Evolutionary conservation across 2,329 filamentous ascomycete genomes (phyloP), one percentile per base, ranked within the genome.

Genomic region (Davidsoniella virescens): DNA sequence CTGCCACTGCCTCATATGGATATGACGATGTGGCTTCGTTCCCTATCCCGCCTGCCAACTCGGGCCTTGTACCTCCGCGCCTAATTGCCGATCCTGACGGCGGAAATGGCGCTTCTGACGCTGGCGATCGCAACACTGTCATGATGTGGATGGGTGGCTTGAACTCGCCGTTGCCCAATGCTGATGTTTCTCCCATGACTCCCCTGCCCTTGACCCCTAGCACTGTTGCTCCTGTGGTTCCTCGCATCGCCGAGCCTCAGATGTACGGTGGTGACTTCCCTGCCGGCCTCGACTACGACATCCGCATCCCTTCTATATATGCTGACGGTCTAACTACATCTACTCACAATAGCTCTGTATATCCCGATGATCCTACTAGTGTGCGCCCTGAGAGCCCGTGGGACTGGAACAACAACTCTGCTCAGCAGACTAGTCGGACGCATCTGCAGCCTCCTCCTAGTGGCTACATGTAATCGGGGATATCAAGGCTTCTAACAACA

Each of bases 101-200:
- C 17, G 18, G 17, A 12, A 40, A 18, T 10, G 40, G 41, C 38
- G 44, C 36, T n/a, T 7, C 8, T 26, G n/a, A 39, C 14, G 42
- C 47, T 2, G 42, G 25, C 36, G 47, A 50, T 10, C 25, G 44
- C 2, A 44, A 23, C 38, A 50, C 47, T 7, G 51, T 53, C 4
- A 53, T 53, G 51, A 49, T 50, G 25, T 53, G 51, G 51, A 53
- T 53, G 51, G 51, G 38, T 44, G 51, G 38, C 20, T 26, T 50
- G 25, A n/a, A 36, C 8, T 47, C 47, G 14, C 42, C 51, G 10
- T 8, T 10, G 8, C 50, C 41, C 7, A 17, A 36, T 36, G 20
- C 16, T 18, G 23, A 14, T 20, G 37, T 20, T 25, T 18, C 18
- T 12, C 18, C 46, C 1, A 40, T 42, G 26, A 44, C 37, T 8